These are phyloP conservation scores for Polytrichum formosum DNA, from an alignment of 225 moss, liverwort and hornwort genomes.

Conservation along the genomic window DNA sequence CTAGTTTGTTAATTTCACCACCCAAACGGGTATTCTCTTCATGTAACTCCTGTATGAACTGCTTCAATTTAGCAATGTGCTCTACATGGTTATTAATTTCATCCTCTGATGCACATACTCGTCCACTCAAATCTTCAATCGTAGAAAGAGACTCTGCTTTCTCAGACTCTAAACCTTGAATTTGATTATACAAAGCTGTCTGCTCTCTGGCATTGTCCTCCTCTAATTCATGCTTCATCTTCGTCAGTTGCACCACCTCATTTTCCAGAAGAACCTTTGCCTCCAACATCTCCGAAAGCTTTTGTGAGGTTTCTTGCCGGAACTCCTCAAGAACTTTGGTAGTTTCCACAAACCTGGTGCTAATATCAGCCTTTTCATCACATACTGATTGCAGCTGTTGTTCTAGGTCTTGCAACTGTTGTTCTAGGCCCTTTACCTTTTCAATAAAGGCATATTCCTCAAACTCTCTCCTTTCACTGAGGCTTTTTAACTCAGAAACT, in stretches of 20 bases:
- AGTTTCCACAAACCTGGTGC: constrained; percentile 18
- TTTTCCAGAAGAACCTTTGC: constrained; percentile 18
- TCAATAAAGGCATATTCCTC: constrained; percentile 24
- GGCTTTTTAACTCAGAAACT: constrained; percentile 25
- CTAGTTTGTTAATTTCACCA: constrained; percentile 44
- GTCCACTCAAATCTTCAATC: constrained; percentile 25
- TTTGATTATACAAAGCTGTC: constrained; percentile 18
- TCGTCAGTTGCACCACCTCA: constrained; percentile 25
- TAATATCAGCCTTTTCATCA: constrained; percentile 26
- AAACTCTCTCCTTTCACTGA: constrained; percentile 29
- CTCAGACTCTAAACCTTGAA: constrained; percentile 34
- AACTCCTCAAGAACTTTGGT: constrained; percentile 15
- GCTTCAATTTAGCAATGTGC: constrained; percentile 12
- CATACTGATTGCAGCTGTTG: constrained; percentile 10
- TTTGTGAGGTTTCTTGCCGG: constrained; percentile 21
- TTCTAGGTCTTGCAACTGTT: not conserved
- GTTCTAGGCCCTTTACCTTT: constrained; percentile 23
- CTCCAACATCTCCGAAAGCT: constrained; percentile 12
- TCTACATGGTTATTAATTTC: constrained; percentile 16
- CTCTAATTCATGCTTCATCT: constrained; percentile 22
- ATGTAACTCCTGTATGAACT: constrained; percentile 29
- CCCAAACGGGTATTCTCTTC: constrained; percentile 27
- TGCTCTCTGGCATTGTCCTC: constrained; percentile 16
- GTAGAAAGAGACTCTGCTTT: constrained; percentile 9
- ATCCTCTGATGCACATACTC: constrained; percentile 18